phyloP scores from a whole-genome alignment of 2,329 filamentous ascomycete genomes.

The Escovopsis weberi region DNA sequence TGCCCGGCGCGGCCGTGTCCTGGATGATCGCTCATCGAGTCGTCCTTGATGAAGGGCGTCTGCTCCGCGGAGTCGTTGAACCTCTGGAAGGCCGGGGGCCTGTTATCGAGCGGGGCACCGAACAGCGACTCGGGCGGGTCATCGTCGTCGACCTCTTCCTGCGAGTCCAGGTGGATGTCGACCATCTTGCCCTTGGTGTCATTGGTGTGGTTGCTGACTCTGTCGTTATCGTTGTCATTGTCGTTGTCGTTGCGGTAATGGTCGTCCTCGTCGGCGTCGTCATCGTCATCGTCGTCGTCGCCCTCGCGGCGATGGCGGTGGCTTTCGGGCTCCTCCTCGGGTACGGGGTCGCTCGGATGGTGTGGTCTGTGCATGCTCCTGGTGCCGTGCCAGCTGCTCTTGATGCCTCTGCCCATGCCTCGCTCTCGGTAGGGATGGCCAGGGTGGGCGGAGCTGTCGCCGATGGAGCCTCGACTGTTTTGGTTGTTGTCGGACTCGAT shows the following conservation, averaged over 20 bases:
- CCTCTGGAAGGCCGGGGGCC: constrained; percentile 47
- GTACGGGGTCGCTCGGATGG: constrained; percentile 16
- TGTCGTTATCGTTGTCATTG: constrained; percentile 10
- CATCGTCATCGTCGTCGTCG: constrained; percentile 20
- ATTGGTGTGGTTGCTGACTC: constrained; percentile 14
- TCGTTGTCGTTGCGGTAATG: too few relatives aligned
- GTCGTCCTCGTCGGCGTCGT: constrained; percentile 11
- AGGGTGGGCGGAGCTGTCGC: constrained; percentile 14
- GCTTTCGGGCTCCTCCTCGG: constrained; percentile 24
- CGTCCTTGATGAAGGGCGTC: constrained; percentile 25
- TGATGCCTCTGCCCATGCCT: constrained; percentile 37
- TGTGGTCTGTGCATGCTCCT: constrained; percentile 23
- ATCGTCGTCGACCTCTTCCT: constrained; percentile 37
- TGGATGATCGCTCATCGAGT: constrained; percentile 24
- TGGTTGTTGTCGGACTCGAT: constrained; percentile 60
- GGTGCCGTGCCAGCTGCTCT: constrained; percentile 50
- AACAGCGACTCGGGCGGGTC: constrained; percentile 47
- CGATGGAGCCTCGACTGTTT: constrained; percentile 24
- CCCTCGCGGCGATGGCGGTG: constrained; percentile 12
- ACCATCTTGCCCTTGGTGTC: constrained; percentile 55
- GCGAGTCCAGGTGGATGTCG: constrained; percentile 69
- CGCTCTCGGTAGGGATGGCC: constrained; percentile 29
- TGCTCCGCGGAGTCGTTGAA: constrained; percentile 31
- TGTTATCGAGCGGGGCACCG: constrained; percentile 37
- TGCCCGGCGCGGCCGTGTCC: constrained; percentile 28